Percentiles rank a stretch among this genome's conserved stretches.
Evolutionary conservation across 495 filamentous ascomycete genomes (phyloP).

Genomic region (Melanomma pulvis-pyrius): DNA sequence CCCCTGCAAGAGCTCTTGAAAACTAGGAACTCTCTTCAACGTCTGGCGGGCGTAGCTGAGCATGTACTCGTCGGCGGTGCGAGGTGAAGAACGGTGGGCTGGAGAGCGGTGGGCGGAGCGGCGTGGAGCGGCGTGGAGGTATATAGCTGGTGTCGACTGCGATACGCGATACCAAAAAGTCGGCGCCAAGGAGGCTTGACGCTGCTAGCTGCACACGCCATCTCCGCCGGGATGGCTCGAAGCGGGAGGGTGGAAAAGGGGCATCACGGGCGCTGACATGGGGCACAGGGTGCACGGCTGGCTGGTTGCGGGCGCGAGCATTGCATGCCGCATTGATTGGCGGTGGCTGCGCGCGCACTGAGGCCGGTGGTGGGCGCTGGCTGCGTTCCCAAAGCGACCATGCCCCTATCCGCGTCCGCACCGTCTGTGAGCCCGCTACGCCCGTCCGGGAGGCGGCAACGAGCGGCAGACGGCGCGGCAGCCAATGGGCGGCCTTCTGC

Average conservation of each 20-base stretch:
- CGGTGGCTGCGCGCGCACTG: no score
- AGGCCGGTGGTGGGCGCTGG: background rate
- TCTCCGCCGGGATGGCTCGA: background rate
- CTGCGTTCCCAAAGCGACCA: background rate
- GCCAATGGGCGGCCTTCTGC: background rate
- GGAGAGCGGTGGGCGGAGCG: conserved; percentile 9
- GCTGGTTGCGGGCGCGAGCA: background rate
- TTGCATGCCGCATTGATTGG: background rate
- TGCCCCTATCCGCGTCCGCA: background rate
- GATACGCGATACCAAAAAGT: conserved; percentile 3
- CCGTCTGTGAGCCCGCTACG: background rate
- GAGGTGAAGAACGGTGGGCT: conserved; percentile 19
- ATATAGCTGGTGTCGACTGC: conserved; percentile 7
- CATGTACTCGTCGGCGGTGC: conserved; percentile 28
- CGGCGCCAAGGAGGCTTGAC: conserved; percentile 1
- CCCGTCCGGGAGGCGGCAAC: background rate
- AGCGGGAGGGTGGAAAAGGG: background rate
- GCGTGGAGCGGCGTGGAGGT: background rate
- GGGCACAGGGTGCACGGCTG: background rate
- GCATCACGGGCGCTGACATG: background rate
- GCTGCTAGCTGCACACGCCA: conserved; percentile 1
- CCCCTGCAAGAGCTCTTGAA: conserved; percentile 62
- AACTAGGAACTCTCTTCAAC: conserved; percentile 61
- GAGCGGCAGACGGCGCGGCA: background rate
- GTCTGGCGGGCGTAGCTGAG: conserved; percentile 40